Base-by-base conservation (phyloP, 106 monocot species). In the Platanthera zijinensis region DNA sequence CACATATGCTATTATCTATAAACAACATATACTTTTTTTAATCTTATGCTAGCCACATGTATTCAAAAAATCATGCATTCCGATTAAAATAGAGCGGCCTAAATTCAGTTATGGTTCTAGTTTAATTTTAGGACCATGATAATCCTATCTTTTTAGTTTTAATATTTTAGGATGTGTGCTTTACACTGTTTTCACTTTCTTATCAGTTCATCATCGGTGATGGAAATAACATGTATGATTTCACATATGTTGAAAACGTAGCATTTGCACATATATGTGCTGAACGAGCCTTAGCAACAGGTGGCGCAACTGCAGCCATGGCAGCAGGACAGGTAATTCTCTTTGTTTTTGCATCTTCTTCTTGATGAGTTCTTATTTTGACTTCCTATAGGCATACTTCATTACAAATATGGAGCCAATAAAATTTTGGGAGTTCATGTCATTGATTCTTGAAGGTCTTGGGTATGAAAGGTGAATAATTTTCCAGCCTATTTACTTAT, bases 161-260 rank as follows among this genome's bases (percentile, higher is more conserved):
- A 25, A 66, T 32, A 8, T 32, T 66, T 2, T 66, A 66, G 66
- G 32, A 32, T 18, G 30, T 30, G 11, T 30, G 66, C 32, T 64
- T 28, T 80, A 15, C 5, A 50, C 21, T 54, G 0, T 17, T 61
- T 69, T 77, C 56, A 10, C 30, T 52, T 73, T 72, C 10, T 9
- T 78, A 50, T 9, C 83, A 99, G 99, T 99, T 63, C 79, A 90
- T 99, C 10, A 88, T 99, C 61, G 99, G 99, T 39, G 92, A 92
- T 85, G 99, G 99, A 69, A 82, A 87, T 74, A 99, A 99, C 73
- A 17, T 87, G 67, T 94, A 92, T 86, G 99, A 99, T 82, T 99
- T 99, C 85, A 99, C 99, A n/a, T 94, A 92, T 85, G 99, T 99
- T 69, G 99, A 99, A 83, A 99, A 99, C 90, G 99, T 99, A 50